These are phyloP conservation scores for Phaseolus lunatus DNA, from an alignment of 306 rosid species.

Conservation along the genomic window DNA sequence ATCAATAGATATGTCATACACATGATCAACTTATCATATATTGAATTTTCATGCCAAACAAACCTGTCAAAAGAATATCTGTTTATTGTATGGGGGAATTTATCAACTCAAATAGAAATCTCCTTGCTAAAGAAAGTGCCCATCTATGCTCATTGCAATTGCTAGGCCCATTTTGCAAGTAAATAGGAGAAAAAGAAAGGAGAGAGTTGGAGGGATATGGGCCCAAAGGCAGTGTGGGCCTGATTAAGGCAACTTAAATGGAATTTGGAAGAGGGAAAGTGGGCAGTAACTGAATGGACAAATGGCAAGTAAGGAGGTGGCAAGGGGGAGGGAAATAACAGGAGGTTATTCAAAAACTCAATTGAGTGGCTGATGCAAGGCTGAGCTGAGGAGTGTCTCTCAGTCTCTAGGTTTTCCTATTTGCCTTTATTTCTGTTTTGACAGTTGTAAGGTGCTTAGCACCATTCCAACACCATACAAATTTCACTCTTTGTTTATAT, in stretches of 20 bases:
- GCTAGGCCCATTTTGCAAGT: not conserved
- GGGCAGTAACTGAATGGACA: not conserved
- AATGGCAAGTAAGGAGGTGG: not conserved
- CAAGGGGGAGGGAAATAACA: not conserved
- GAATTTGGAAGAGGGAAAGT: not conserved
- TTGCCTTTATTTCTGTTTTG: not conserved
- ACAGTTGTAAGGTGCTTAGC: not conserved
- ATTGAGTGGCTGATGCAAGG: not conserved
- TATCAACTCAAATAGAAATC: constrained; percentile 38
- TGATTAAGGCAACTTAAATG: not conserved
- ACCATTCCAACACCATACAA: not conserved
- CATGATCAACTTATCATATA: constrained; percentile 34
- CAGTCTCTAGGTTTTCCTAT: not conserved
- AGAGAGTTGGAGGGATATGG: not conserved
- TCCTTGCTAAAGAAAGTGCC: constrained; percentile 24
- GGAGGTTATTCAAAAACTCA: not conserved
- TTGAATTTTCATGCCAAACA: constrained; percentile 24
- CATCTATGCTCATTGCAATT: constrained; percentile 32
- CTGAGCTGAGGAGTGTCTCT: not conserved
- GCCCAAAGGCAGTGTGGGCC: not conserved
- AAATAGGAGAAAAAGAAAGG: not conserved
- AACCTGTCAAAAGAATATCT: constrained; percentile 12
- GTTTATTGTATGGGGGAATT: constrained; percentile 13
- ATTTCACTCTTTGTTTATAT: not conserved
- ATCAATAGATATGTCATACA: constrained; percentile 44